Percentiles rank a stretch among this genome's conserved stretches.
Conservation (phyloP, 441 rosid species). For the Codiaeum variegatum region DNA sequence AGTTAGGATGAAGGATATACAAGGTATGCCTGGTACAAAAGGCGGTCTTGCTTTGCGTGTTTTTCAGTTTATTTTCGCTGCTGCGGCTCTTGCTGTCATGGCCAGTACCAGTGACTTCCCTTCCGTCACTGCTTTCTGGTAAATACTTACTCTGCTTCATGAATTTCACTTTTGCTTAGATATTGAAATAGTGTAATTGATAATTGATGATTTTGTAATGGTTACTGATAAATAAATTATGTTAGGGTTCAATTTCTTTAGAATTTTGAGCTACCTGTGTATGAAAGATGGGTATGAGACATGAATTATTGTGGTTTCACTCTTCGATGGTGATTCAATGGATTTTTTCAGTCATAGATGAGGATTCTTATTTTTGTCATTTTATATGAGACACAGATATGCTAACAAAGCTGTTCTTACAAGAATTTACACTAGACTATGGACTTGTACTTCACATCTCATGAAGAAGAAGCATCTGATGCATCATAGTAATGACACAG, state of each 20-base stretch:
- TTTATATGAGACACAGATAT: no score
- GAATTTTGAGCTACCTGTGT: conserved; percentile 2
- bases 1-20: conserved; percentile 63
- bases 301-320: not conserved
- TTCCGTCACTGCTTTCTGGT: conserved; percentile 75
- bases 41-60: conserved; percentile 56
- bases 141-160: conserved; percentile 8
- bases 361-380: no score
- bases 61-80: conserved; percentile 61
- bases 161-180: not conserved
- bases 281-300: not conserved
- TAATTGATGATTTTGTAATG: not conserved
- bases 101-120: conserved; percentile 70
- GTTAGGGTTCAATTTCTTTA: not conserved
- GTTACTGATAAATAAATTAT: not conserved
- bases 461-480: no score
- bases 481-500: no score
- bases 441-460: no score
- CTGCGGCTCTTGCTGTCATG: conserved; percentile 55
- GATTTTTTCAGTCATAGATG: not conserved
- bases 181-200: not conserved
- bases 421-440: no score
- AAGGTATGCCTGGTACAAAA: conserved; percentile 68
- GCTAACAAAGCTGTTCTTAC: no score
- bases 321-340: not conserved